A percentile compares a stretch with the other conserved stretches of the same genome.
Evolutionary conservation across 2,329 filamentous ascomycete genomes (phyloP).

Genomic region (Nemania sp.): DNA sequence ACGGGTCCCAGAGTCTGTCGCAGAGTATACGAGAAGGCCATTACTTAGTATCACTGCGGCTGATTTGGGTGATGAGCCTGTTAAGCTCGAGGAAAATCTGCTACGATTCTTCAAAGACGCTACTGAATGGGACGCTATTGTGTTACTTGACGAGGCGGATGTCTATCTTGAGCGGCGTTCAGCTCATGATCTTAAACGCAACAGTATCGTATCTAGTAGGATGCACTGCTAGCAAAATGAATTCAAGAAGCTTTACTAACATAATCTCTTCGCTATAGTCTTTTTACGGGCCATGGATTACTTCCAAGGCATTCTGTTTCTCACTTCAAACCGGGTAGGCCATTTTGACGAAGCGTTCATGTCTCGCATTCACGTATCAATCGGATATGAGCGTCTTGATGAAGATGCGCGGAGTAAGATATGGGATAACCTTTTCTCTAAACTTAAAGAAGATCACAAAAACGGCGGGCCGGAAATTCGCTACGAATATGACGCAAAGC

Average conservation of each 20-base stretch:
- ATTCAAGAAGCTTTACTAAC: not conserved
- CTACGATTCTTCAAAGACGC: conserved; percentile 13
- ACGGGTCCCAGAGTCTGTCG: conserved; percentile 27
- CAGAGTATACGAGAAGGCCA: conserved; percentile 35
- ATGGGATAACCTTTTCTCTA: conserved; percentile 19
- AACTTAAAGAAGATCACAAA: conserved; percentile 23
- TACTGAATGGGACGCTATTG: conserved; percentile 11
- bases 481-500: conserved; percentile 21
- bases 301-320: conserved; percentile 27
- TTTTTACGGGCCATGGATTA: conserved; percentile 28
- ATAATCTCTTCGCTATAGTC: not conserved
- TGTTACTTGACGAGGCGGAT: conserved; percentile 27
- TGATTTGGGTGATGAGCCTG: conserved; percentile 29
- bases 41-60: conserved; percentile 32
- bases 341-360: conserved; percentile 28
- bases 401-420: conserved; percentile 11
- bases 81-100: conserved; percentile 28
- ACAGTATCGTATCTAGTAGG: conserved; percentile 21
- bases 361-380: conserved; percentile 17
- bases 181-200: conserved; percentile 11
- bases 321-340: conserved; percentile 23
- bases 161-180: conserved; percentile 18
- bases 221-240: not conserved
- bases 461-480: conserved; percentile 23
- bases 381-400: conserved; percentile 15